A percentile compares a stretch with the other conserved stretches of the same genome.
These are phyloP conservation scores for Jackrogersella minutella DNA, from an alignment of 495 filamentous ascomycete genomes.

Conservation along the genomic window DNA sequence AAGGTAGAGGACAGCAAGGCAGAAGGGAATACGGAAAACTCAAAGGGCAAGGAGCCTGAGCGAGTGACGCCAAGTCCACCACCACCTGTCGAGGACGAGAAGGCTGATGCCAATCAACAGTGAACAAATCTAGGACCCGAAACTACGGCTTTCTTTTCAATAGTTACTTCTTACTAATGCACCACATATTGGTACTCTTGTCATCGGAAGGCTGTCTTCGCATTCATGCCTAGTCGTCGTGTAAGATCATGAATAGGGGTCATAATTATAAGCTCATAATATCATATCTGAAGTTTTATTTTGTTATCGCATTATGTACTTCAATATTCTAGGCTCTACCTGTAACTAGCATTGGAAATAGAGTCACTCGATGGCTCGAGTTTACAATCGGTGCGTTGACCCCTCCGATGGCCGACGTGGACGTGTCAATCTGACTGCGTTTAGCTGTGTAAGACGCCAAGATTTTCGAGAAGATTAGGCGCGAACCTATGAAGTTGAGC, in stretches of 20 bases:
- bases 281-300: not conserved
- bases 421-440: not conserved
- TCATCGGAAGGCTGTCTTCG: no score
- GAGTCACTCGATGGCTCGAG: not conserved
- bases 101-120: not conserved
- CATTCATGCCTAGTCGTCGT: no score
- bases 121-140: not conserved
- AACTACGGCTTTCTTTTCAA: not conserved
- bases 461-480: not conserved
- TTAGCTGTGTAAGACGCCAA: constrained; percentile 2
- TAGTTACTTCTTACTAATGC: not conserved
- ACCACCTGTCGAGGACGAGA: constrained; percentile 9
- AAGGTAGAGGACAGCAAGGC: not conserved
- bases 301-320: not conserved
- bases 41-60: constrained; percentile 3
- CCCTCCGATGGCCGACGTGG: not conserved
- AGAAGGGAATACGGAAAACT: not conserved
- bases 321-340: not conserved
- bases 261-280: no score
- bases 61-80: not conserved
- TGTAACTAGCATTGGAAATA: not conserved
- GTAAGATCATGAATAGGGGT: no score
- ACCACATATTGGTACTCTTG: not conserved
- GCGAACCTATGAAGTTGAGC: not conserved
- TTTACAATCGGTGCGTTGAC: not conserved